Evolutionary conservation across 2,329 filamentous ascomycete species (phyloP).

Genomic region (Tolypocladium sp.): DNA sequence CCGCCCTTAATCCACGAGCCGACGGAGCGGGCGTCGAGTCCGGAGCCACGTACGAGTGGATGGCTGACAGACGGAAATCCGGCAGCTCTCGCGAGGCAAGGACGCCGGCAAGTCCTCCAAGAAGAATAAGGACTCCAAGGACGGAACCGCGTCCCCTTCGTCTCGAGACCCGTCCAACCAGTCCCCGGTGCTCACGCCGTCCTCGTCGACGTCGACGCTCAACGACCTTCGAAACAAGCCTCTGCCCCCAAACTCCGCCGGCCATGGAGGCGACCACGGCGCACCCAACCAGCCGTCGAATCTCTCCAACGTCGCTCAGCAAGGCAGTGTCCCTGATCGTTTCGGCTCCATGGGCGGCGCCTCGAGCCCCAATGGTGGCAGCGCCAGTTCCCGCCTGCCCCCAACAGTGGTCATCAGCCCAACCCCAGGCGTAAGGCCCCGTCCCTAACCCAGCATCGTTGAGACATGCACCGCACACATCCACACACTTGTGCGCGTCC

Average conservation of each 20-base stretch:
- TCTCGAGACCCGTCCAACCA: slow-evolving; percentile 45
- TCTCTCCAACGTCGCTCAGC: slow-evolving; percentile 25
- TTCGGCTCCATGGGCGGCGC: slow-evolving; percentile 27
- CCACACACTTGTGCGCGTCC: neutral
- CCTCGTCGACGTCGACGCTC: slow-evolving; percentile 80
- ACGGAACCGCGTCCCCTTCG: slow-evolving; percentile 74
- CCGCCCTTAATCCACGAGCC: slow-evolving; percentile 13
- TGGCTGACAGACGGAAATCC: slow-evolving; percentile 2
- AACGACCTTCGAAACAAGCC: slow-evolving; percentile 81
- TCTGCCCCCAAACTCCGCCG: slow-evolving; percentile 47
- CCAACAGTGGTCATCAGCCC: slow-evolving; percentile 93
- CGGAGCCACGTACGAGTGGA: neutral
- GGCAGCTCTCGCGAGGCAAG: slow-evolving; percentile 85
- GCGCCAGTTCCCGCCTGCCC: slow-evolving; percentile 39
- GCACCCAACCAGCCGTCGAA: slow-evolving; percentile 29
- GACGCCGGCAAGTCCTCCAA: slow-evolving; percentile 74
- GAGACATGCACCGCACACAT: neutral
- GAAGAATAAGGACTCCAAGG: slow-evolving; percentile 63
- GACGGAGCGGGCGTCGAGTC: slow-evolving; percentile 9
- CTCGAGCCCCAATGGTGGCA: slow-evolving; percentile 26
- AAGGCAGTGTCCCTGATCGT: slow-evolving; percentile 28
- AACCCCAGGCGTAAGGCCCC: slow-evolving; percentile 68
- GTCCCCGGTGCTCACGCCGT: slow-evolving; percentile 64
- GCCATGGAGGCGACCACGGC: slow-evolving; percentile 32
- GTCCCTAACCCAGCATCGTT: neutral